A percentile compares a stretch with the other conserved stretches of the same genome.
Evolutionary conservation across 2,329 filamentous ascomycete species (phyloP).

Genomic region (Trichophyton verrucosum): DNA sequence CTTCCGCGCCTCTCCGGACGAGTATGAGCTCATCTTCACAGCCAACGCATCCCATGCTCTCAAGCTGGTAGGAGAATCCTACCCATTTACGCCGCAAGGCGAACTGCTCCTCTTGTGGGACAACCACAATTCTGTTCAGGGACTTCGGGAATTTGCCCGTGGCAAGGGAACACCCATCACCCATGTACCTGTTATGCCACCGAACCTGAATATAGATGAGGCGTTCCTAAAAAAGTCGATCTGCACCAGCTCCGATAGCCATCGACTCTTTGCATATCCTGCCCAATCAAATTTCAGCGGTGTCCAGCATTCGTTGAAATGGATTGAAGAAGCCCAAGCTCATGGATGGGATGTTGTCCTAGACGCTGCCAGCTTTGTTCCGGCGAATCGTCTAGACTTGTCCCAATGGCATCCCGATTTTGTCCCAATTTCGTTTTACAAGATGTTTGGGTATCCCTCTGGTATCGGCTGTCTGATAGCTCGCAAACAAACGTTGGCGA

Average conservation of each 20-base stretch:
- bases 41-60: conserved; percentile 52
- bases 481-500: conserved; percentile 43
- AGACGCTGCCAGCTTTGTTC: conserved; percentile 54
- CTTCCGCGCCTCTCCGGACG: conserved; percentile 45
- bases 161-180: conserved; percentile 6
- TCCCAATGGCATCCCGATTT: conserved; percentile 47
- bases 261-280: conserved; percentile 48
- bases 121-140: conserved; percentile 51
- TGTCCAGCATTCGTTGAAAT: conserved; percentile 46
- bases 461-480: conserved; percentile 51
- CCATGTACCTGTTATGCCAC: conserved; percentile 5
- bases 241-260: conserved; percentile 16
- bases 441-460: conserved; percentile 53
- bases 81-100: conserved; percentile 24
- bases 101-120: conserved; percentile 45
- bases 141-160: conserved; percentile 36
- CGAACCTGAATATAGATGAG: conserved; percentile 6
- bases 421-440: conserved; percentile 50
- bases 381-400: conserved; percentile 47
- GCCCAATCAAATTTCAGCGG: conserved; percentile 62
- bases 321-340: conserved; percentile 31
- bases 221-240: neutral
- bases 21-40: conserved; percentile 52
- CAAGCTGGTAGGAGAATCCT: conserved; percentile 41
- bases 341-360: conserved; percentile 38